Base-by-base conservation (phyloP, 2,329 filamentous ascomycete genomes). In the Fusarium praegraminearum region DNA sequence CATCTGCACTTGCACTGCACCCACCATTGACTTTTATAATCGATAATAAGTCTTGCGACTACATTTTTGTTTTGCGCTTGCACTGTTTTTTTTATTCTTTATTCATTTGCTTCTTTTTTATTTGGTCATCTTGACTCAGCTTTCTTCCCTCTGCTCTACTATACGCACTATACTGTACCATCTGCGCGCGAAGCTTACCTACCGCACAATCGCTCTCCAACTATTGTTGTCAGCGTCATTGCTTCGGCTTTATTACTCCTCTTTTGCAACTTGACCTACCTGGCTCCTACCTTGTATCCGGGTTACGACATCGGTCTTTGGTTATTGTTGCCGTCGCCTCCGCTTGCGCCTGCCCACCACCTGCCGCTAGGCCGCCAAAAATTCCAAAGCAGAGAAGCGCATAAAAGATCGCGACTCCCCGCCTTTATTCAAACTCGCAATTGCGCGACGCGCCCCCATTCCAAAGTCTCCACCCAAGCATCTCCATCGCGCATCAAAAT, bases 401-500 rank as follows among this genome's bases (percentile, higher is more conserved):
- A 47, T 62, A 69, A 67, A 73, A 71, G 56, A 57, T 55, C 57
- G 60, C 69, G 63, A 47, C 57, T 52, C 59, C 54, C 70, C 63
- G 54, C 59, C 58, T 65, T 69, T 52, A 35, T 54, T 46, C 38
- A 55, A 60, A 55, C 38, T 58, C 52, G 52, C 65, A 55, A 54
- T 47, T 68, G 59, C 69, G 71, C 71, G 64, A 70, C 71, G 71
- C 71, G 71, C 69, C 68, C 57, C 64, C 61, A 62, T 73, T 64
- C 69, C 56, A 59, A 36, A 35, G 26, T 55, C 57, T 46, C 67
- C 62, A 70, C 66, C 57, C 63, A 57, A 57, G 60, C 54, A 61
- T 47, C 56, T 52, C 46, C 46, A 59, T 67, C 62, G 53, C 65
- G 65, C 66, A 69, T 66, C 59, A 63, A 62, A 35, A 47, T 20